Evolutionary conservation across 805 yeast genomes (phyloP).

Genomic region (Candida incommunis): DNA sequence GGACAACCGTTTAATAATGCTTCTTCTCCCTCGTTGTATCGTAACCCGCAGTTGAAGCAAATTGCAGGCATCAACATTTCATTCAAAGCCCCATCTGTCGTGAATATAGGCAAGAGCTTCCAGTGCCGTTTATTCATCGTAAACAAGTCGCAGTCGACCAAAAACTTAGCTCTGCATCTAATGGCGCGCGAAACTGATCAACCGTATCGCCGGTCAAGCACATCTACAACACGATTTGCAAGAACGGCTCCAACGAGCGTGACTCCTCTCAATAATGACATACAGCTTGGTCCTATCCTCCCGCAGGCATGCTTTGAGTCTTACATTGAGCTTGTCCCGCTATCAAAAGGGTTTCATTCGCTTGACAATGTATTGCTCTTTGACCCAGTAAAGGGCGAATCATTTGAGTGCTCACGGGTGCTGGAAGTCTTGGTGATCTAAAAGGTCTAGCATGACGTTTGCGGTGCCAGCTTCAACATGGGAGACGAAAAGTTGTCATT

Average conservation of each 20-base stretch:
- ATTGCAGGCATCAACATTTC: constrained; percentile 31
- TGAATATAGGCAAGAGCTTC: constrained; percentile 44
- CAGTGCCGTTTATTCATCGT: constrained; percentile 54
- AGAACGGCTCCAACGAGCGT: constrained; percentile 18
- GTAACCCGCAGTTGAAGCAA: constrained; percentile 2
- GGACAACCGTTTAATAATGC: background rate
- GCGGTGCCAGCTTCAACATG: too few species aligned
- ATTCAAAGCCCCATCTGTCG: constrained; percentile 47
- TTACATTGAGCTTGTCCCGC: constrained; percentile 43
- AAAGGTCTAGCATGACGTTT: background rate
- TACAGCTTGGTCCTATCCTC: constrained; percentile 47
- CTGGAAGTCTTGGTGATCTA: constrained; percentile 46
- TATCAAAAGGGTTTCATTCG: constrained; percentile 49
- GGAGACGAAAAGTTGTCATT: too few species aligned
- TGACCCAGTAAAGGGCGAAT: constrained; percentile 51
- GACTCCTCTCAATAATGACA: constrained; percentile 48
- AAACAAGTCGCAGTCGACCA: constrained; percentile 37
- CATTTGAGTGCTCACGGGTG: constrained; percentile 54
- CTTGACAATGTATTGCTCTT: constrained; percentile 52
- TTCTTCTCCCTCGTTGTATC: background rate
- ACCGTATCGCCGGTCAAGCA: constrained; percentile 5
- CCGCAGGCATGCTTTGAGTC: constrained; percentile 53
- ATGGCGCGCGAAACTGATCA: constrained; percentile 6
- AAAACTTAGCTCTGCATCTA: constrained; percentile 36
- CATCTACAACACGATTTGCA: constrained; percentile 5